Evolutionary conservation across 306 rosid species (phyloP), one percentile per base, ranked within the genome.

Genomic region (Quercus robur): DNA sequence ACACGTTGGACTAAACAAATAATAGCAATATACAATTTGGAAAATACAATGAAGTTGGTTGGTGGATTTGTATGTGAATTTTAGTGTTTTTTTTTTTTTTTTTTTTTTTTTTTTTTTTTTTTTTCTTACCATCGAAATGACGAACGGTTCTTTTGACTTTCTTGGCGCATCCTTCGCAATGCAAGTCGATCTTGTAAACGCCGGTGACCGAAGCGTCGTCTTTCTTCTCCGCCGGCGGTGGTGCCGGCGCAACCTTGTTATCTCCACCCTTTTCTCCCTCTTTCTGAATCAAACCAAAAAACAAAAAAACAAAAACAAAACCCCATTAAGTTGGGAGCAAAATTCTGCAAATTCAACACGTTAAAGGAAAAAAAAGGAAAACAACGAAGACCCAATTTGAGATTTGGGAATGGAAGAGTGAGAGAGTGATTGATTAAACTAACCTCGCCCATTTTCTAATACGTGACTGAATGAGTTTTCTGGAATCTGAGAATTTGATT

Each of bases 81-180:
- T 33, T 33, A 5, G 38, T 33, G 0, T 5, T 33, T 33, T 33
- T 33, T 33, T 33, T 33, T 38, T 35, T 68, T 2, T n/a, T n/a
- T n/a, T n/a, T n/a, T n/a, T n/a, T n/a, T n/a, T n/a, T n/a, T n/a
- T n/a, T 25, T 25, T 25, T 26, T 33, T 33, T 33, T 33, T 33
- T 33, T 33, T 33, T 38, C 8, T 68, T 84, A 94, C 98, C 97
- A 5, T 83, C 76, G 69, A 93, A 56, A 69, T 76, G 74, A 23
- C 87, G 86, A 38, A 90, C 88, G 5, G 81, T 83, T 52, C 87
- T 90, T 83, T 85, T 93, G 74, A 91, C 80, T 75, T 91, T 91
- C 83, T 90, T 85, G 1, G 90, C 95, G 64, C 97, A 91, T 4
- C 99, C 99, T 15, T 91, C 98, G 73, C 97, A 93, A 88, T 93